phyloP scores from a whole-genome alignment of 148 eudicot species.

The Rhododendron vialii region DNA sequence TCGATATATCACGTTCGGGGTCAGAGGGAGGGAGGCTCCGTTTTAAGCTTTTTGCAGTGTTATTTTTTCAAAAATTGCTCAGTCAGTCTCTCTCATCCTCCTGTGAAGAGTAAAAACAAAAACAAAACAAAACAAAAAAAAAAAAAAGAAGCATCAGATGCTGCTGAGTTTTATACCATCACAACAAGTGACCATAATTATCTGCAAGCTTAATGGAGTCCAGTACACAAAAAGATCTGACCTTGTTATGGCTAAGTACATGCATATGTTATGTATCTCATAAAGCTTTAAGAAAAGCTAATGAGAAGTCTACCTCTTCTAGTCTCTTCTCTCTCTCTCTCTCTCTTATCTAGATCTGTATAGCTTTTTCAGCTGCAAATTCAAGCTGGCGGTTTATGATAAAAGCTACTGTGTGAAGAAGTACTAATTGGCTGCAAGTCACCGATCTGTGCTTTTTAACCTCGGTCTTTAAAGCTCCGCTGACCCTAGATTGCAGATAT shows the following conservation, averaged over 20 bases:
- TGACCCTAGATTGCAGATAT: background rate
- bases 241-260: background rate
- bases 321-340: no score
- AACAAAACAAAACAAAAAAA: background rate
- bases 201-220: background rate
- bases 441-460: background rate
- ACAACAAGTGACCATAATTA: background rate
- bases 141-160: slow-evolving; percentile 7
- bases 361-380: slow-evolving; percentile 1
- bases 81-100: slow-evolving; percentile 8
- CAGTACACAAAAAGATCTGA: slow-evolving; percentile 7
- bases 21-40: slow-evolving; percentile 23
- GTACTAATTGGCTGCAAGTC: slow-evolving; percentile 6
- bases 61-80: slow-evolving; percentile 22
- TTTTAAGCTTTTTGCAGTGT: slow-evolving; percentile 39
- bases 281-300: slow-evolving; percentile 1
- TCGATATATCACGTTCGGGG: slow-evolving; percentile 26
- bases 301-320: background rate
- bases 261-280: background rate
- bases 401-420: background rate
- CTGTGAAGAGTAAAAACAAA: slow-evolving; percentile 1
- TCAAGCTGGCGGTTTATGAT: slow-evolving; percentile 7
- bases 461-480: slow-evolving; percentile 8
- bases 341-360: background rate
- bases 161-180: background rate